Percentiles rank a stretch among this genome's conserved stretches.
Conservation (phyloP, 2,329 filamentous ascomycete species). For the Pestalotiopsis sp. region DNA sequence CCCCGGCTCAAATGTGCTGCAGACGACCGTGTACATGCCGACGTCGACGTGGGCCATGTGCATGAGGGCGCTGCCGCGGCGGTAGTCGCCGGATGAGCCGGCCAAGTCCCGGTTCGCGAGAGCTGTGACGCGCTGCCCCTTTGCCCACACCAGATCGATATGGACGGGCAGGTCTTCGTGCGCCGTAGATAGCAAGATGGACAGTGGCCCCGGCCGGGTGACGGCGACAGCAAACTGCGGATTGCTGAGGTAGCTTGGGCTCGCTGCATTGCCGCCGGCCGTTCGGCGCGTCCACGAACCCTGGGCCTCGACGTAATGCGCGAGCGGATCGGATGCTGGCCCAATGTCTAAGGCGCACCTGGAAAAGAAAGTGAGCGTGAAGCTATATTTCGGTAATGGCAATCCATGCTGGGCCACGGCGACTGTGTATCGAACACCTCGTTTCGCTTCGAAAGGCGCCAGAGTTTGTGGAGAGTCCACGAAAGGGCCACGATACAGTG, state of each 20-base stretch:
- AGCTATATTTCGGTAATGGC: constrained; percentile 73
- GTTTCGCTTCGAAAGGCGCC: constrained; percentile 65
- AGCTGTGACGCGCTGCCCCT: constrained; percentile 69
- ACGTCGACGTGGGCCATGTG: constrained; percentile 61
- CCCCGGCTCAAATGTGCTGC: constrained; percentile 84
- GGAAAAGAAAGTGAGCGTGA: constrained; percentile 85
- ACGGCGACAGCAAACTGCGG: constrained; percentile 79
- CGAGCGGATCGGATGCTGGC: constrained; percentile 62
- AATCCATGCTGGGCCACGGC: constrained; percentile 81
- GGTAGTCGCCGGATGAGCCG: constrained; percentile 85
- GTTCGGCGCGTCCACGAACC: constrained; percentile 77
- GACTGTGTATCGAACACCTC: constrained; percentile 50
- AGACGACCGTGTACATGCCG: constrained; percentile 84
- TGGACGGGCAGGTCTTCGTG: constrained; percentile 74
- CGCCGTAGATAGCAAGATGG: constrained; percentile 72
- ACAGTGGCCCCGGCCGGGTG: constrained; percentile 59
- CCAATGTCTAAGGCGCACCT: constrained; percentile 60
- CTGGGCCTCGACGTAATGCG: constrained; percentile 56
- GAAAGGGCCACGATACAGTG: constrained; percentile 76
- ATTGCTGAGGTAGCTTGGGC: constrained; percentile 77
- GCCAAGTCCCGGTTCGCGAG: constrained; percentile 78
- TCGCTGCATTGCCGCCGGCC: constrained; percentile 82
- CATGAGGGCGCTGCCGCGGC: constrained; percentile 74
- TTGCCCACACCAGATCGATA: constrained; percentile 79
- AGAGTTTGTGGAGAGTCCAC: constrained; percentile 94